Percentiles rank a stretch among this genome's conserved stretches.
Evolutionary conservation across 108 stramenopile species (phyloP).

Genomic region (Asterionellopsis glacialis): DNA sequence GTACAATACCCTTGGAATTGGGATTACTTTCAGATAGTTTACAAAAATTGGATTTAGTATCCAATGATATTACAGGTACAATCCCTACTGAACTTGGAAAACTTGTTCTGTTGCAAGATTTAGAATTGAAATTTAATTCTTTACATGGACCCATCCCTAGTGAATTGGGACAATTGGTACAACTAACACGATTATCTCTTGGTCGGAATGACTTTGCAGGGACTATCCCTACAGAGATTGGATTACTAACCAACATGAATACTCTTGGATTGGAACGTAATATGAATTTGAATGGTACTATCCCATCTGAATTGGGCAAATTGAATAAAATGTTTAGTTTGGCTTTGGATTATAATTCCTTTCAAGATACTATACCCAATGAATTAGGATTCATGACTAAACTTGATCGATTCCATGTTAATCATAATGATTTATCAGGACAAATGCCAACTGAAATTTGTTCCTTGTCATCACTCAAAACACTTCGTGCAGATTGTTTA

Average conservation of each 20-base stretch:
- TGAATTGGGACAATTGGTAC: too few species aligned
- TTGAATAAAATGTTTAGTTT: constrained; percentile 27
- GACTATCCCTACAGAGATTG: constrained; percentile 26
- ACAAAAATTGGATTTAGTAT: constrained; percentile 27
- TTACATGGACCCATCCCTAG: constrained; percentile 19
- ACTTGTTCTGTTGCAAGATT: constrained; percentile 5
- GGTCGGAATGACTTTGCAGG: too few species aligned
- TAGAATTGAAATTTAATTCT: constrained; percentile 11
- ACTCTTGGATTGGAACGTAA: too few species aligned
- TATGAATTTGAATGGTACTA: neutral
- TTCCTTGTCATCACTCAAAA: constrained; percentile 33
- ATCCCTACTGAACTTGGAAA: constrained; percentile 53
- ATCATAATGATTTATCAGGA: constrained; percentile 40
- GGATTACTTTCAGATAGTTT: constrained; percentile 29
- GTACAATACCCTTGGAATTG: constrained; percentile 25
- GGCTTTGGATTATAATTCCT: constrained; percentile 38
- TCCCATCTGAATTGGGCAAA: constrained; percentile 27
- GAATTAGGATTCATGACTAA: constrained; percentile 44
- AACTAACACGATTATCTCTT: too few species aligned
- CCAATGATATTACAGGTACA: constrained; percentile 38
- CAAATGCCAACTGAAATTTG: constrained; percentile 60
- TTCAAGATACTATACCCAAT: constrained; percentile 45
- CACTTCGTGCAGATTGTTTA: too few species aligned
- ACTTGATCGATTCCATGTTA: constrained; percentile 43
- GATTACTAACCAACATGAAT: constrained; percentile 21